A percentile compares a stretch with the other conserved stretches of the same genome.
These are phyloP conservation scores for Cryptococcus floricola DNA, from an alignment of 1,284 basidiomycete species.

Conservation along the genomic window DNA sequence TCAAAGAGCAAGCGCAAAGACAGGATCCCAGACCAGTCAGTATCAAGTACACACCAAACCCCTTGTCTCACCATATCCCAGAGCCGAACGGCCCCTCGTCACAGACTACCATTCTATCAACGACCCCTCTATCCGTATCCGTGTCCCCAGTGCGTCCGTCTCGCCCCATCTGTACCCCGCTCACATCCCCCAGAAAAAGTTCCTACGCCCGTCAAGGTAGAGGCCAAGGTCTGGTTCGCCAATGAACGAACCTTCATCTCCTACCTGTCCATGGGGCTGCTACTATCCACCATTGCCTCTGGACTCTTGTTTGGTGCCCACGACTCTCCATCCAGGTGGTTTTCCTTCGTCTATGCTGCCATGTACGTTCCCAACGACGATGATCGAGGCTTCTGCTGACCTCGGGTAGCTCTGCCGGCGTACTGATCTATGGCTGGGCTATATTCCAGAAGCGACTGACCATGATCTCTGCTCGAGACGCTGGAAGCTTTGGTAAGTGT, in stretches of 20 bases:
- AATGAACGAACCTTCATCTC: slow-evolving; percentile 96
- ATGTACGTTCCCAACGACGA: slow-evolving; percentile 52
- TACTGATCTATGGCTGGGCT: slow-evolving; percentile 70
- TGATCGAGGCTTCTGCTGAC: not conserved
- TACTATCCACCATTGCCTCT: slow-evolving; percentile 79
- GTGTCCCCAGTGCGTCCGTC: slow-evolving; percentile 37
- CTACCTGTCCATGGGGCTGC: slow-evolving; percentile 79
- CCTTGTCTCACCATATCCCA: not conserved
- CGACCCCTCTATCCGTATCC: slow-evolving; percentile 36
- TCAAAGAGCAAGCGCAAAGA: slow-evolving; percentile 46
- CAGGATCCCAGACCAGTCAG: slow-evolving; percentile 44
- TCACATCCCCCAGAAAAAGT: slow-evolving; percentile 61
- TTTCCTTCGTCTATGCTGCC: slow-evolving; percentile 79
- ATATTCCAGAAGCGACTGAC: slow-evolving; percentile 86
- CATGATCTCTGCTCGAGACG: slow-evolving; percentile 83
- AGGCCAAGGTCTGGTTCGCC: slow-evolving; percentile 98
- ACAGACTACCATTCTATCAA: slow-evolving; percentile 47
- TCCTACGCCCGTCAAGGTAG: slow-evolving; percentile 82
- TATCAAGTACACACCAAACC: not conserved
- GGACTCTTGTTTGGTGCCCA: slow-evolving; percentile 59
- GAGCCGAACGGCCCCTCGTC: slow-evolving; percentile 29
- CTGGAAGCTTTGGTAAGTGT: slow-evolving; percentile 81
- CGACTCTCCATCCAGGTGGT: slow-evolving; percentile 67
- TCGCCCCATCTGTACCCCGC: not conserved
- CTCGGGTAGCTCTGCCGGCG: slow-evolving; percentile 39